Base-by-base conservation (phyloP, 1,139 yeast species). In the Saccharomyces hybrid region DNA sequence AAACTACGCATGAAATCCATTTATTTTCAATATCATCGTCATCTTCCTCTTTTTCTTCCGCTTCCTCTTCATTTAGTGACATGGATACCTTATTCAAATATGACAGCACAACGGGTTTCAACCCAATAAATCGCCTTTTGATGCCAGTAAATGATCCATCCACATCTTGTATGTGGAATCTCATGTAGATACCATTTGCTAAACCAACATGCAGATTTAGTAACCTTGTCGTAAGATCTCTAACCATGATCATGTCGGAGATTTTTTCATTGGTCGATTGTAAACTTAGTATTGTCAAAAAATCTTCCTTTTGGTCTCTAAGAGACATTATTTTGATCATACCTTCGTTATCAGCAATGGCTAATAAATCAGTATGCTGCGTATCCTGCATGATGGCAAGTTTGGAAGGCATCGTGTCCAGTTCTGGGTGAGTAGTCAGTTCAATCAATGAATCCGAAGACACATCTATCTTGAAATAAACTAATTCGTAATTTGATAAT, bases 381-480 rank as follows among this genome's bases (percentile, higher is more conserved):
- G 38, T 14, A 16, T 46, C 82, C 3, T 69, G 67, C 0, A 79
- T 80, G n/a, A 88, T 63, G 1, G 84, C 75, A 11, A 88, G 58
- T 0, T 84, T 74, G 0, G 81, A 76, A 6, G 87, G 77, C 7
- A 77, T 72, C 0, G 80, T 77, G 1, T 79, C 71, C 59, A 87
- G 71, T 59, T 83, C 87, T 31, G 81, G 73, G 28, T 82, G 75
- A 46, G 81, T 84, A 56, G 83, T 84, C 64, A 82, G 85, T 65
- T 90, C 97, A 31, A 82, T 77, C 51, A 91, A 73, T 52, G 82
- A 78, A 60, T 86, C 95, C 60, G 53, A 48, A 8, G 52, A 38
- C 3, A 34, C 14, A 25, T 86, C 91, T 31, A 85, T 74, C 69
- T 91, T 98, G 70, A 93, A 91, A 69, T 93, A 93, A 4, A 86